Conservation (phyloP, 2,329 filamentous ascomycete genomes). For the Hyphodiscus sp. region DNA sequence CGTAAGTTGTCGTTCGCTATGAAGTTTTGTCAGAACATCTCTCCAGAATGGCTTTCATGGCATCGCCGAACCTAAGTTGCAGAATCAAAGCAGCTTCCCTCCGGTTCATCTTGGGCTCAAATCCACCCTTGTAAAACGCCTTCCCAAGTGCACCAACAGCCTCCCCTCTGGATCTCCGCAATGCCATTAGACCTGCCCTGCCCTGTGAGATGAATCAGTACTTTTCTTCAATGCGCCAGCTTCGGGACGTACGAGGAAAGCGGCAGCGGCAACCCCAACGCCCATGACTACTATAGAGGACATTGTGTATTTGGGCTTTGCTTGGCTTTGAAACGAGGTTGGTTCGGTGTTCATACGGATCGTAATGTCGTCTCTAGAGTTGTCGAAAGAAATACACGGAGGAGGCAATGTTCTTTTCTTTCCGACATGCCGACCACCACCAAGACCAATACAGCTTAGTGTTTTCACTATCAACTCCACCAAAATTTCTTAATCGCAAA, state of each 20-base stretch:
- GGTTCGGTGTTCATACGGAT: background rate
- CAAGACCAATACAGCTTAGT: constrained; percentile 3
- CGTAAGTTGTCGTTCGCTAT: constrained; percentile 76
- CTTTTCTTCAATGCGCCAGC: too few relatives aligned
- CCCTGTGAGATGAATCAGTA: background rate
- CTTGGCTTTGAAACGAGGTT: background rate
- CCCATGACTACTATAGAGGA: constrained; percentile 53
- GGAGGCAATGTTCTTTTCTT: background rate
- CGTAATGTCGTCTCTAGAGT: background rate
- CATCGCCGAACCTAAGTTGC: constrained; percentile 65
- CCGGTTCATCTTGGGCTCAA: constrained; percentile 89
- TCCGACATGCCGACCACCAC: background rate
- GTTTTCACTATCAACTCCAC: constrained; percentile 11
- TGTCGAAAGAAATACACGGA: background rate
- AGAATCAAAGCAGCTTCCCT: constrained; percentile 87
- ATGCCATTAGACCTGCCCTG: constrained; percentile 62
- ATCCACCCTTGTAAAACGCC: constrained; percentile 97
- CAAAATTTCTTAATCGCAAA: constrained; percentile 13
- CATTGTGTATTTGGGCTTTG: constrained; percentile 36
- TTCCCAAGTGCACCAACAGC: constrained; percentile 63
- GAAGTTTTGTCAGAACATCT: background rate
- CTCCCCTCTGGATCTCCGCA: constrained; percentile 53
- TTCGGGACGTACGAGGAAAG: constrained; percentile 49
- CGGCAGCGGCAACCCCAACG: constrained; percentile 56
- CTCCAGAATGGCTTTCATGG: background rate